phyloP scores from a whole-genome alignment of 352 stramenopile species.

The Pythium catenulatum region DNA sequence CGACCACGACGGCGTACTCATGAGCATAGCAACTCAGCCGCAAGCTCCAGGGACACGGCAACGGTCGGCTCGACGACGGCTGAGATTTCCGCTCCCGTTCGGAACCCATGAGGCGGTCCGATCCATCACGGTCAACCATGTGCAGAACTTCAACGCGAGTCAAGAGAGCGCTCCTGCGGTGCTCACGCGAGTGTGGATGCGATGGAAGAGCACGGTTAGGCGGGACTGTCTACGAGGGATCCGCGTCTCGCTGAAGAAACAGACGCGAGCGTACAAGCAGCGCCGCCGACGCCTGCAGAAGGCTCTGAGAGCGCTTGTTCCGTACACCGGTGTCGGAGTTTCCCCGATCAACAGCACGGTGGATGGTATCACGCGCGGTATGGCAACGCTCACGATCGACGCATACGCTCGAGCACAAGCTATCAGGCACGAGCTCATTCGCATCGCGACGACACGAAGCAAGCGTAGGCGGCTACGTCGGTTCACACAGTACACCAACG shows the following conservation, averaged over 20 bases:
- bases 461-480: background rate
- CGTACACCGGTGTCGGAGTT: background rate
- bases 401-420: background rate
- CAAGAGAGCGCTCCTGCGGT: background rate
- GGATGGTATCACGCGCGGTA: background rate
- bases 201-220: background rate
- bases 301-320: background rate
- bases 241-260: background rate
- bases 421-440: background rate
- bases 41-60: background rate
- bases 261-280: background rate
- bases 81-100: slow-evolving; percentile 15
- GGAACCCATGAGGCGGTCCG: background rate
- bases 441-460: background rate
- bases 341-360: background rate
- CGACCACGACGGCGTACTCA: slow-evolving; percentile 7
- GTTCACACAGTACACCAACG: background rate
- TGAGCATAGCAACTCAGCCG: background rate
- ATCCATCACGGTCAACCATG: background rate
- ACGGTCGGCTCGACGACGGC: background rate
- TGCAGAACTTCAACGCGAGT: background rate
- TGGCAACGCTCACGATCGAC: background rate
- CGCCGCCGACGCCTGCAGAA: background rate
- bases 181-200: background rate
- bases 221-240: background rate